A percentile compares a stretch with the other conserved stretches of the same genome.
Evolutionary conservation across 2,329 filamentous ascomycete genomes (phyloP).

Genomic region (Helotiales sp.): DNA sequence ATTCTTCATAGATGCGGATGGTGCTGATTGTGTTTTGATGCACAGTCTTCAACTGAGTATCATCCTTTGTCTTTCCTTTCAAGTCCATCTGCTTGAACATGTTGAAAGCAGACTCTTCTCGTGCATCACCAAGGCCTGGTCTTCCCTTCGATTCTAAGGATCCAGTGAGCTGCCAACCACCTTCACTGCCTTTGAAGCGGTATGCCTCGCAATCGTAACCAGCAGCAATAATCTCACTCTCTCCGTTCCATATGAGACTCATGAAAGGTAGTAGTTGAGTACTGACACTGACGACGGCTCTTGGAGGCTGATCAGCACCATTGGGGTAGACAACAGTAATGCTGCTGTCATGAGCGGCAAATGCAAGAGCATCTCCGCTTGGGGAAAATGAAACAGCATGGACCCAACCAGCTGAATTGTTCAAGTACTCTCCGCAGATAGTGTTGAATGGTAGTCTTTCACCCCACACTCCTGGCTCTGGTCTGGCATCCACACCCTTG

Average conservation of each 20-base stretch:
- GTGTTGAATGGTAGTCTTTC: conserved; percentile 97
- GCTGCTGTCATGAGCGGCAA: conserved; percentile 93
- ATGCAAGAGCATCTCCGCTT: conserved; percentile 89
- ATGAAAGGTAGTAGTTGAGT: conserved; percentile 92
- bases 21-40: conserved; percentile 97
- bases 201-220: conserved; percentile 92
- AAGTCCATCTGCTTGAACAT: conserved; percentile 99
- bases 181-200: conserved; percentile 78
- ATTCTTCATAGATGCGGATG: conserved; percentile 74
- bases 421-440: conserved; percentile 94
- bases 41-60: conserved; percentile 91
- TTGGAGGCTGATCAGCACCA: conserved; percentile 86
- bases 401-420: conserved; percentile 96
- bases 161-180: conserved; percentile 83
- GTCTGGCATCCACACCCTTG: conserved; percentile 88
- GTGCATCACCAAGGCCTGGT: conserved; percentile 54
- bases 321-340: conserved; percentile 95
- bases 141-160: conserved; percentile 74
- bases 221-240: conserved; percentile 92
- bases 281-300: conserved; percentile 86
- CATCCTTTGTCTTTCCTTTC: conserved; percentile 88
- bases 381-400: conserved; percentile 94
- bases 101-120: conserved; percentile 92
- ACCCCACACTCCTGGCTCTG: conserved; percentile 88
- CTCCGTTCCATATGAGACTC: conserved; percentile 88